Percentiles rank a stretch among this genome's conserved stretches.
Conservation (phyloP, 2,329 filamentous ascomycete genomes). For the Curvularia verruculosa region DNA sequence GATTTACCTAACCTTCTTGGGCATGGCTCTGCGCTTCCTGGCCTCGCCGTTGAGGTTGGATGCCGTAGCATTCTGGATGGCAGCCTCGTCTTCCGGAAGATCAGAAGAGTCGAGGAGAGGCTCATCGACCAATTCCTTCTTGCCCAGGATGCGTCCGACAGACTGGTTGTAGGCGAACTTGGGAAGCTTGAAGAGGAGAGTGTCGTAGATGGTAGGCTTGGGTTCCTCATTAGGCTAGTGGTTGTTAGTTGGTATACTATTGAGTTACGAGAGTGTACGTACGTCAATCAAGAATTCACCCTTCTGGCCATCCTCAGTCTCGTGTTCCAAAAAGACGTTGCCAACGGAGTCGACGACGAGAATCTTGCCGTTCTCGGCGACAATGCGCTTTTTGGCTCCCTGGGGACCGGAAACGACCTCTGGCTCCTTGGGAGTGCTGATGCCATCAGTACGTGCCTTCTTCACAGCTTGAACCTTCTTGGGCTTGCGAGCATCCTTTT, state of each 20-base stretch:
- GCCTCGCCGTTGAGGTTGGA: slow-evolving; percentile 55
- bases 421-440: slow-evolving; percentile 62
- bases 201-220: slow-evolving; percentile 78
- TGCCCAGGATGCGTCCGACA: slow-evolving; percentile 52
- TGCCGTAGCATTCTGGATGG: slow-evolving; percentile 52
- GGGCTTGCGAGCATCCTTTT: slow-evolving; percentile 76
- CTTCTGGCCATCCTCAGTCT: slow-evolving; percentile 82
- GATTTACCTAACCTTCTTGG: slow-evolving; percentile 33
- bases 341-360: slow-evolving; percentile 90
- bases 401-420: slow-evolving; percentile 64
- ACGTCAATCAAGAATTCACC: slow-evolving; percentile 89
- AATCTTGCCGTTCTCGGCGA: slow-evolving; percentile 94
- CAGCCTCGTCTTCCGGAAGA: slow-evolving; percentile 47
- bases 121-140: slow-evolving; percentile 46
- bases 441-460: slow-evolving; percentile 59
- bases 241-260: slow-evolving; percentile 23
- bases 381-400: slow-evolving; percentile 83
- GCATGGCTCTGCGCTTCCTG: slow-evolving; percentile 48
- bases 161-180: slow-evolving; percentile 68
- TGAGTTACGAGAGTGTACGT: slow-evolving; percentile 34
- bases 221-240: slow-evolving; percentile 76
- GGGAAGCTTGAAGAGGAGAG: slow-evolving; percentile 80
- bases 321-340: slow-evolving; percentile 93
- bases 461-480: slow-evolving; percentile 60
- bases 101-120: slow-evolving; percentile 45